These are phyloP conservation scores for Inonotus obliquus DNA, from an alignment of 1,284 basidiomycete species.

Conservation along the genomic window DNA sequence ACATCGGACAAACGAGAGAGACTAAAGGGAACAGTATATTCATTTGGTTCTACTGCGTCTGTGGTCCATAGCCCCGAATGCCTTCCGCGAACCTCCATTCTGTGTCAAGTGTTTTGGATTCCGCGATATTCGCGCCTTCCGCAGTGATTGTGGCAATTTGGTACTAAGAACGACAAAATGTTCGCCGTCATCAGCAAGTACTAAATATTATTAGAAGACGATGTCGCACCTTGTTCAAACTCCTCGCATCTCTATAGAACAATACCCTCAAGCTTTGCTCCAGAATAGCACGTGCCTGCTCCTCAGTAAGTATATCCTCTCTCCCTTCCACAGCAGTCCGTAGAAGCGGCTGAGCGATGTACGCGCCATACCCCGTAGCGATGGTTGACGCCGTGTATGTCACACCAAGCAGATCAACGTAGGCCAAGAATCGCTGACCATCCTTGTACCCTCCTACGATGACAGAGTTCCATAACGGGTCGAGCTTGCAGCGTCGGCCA, in stretches of 20 bases:
- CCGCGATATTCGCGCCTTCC: slow-evolving; percentile 76
- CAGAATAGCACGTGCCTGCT: slow-evolving; percentile 77
- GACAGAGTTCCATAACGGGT: slow-evolving; percentile 95
- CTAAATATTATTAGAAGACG: background rate
- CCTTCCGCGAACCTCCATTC: slow-evolving; percentile 92
- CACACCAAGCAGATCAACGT: slow-evolving; percentile 95
- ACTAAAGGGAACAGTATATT: background rate
- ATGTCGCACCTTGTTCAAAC: slow-evolving; percentile 82
- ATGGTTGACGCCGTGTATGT: slow-evolving; percentile 94
- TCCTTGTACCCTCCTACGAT: slow-evolving; percentile 91
- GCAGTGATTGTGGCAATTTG: slow-evolving; percentile 91
- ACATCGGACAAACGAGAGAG: background rate
- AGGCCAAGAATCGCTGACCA: slow-evolving; percentile 84
- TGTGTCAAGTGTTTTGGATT: slow-evolving; percentile 74
- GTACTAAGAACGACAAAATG: slow-evolving; percentile 51
- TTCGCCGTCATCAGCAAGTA: background rate
- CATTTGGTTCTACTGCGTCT: slow-evolving; percentile 47
- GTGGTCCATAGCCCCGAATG: slow-evolving; percentile 81
- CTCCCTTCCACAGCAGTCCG: slow-evolving; percentile 86
- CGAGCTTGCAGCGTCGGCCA: slow-evolving; percentile 78
- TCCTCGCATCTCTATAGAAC: slow-evolving; percentile 95
- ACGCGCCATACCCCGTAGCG: slow-evolving; percentile 94
- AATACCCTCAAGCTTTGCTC: slow-evolving; percentile 91
- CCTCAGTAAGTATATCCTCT: slow-evolving; percentile 73
- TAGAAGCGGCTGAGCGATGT: slow-evolving; percentile 91